Percentiles rank a stretch among this genome's conserved stretches.
These are phyloP conservation scores for Hordeum vulgare DNA, from an alignment of 176 grass and related monocot genomes.

Conservation along the genomic window DNA sequence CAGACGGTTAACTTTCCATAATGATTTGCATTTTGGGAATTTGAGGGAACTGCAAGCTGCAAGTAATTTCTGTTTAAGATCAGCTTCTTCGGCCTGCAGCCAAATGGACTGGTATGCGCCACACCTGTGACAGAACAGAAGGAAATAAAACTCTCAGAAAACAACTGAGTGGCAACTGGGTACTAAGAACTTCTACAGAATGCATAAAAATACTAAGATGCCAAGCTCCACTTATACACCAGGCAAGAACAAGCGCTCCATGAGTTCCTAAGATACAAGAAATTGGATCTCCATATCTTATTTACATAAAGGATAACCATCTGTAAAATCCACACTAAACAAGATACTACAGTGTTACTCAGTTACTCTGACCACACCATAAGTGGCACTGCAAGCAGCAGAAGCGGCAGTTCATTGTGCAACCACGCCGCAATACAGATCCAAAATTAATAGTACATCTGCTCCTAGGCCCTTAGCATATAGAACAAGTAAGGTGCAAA, in stretches of 20 bases:
- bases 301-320: background rate
- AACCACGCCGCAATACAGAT: background rate
- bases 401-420: background rate
- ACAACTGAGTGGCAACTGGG: background rate
- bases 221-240: background rate
- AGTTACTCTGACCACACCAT: background rate
- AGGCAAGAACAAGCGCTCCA: background rate
- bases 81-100: background rate
- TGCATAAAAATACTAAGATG: background rate
- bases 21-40: background rate
- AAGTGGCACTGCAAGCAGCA: background rate
- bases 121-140: slow-evolving; percentile 18
- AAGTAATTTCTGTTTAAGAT: slow-evolving; percentile 6
- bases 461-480: background rate
- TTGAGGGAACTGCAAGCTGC: background rate
- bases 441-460: background rate
- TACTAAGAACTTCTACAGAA: background rate
- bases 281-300: background rate
- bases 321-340: background rate
- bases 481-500: background rate
- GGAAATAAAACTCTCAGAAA: background rate
- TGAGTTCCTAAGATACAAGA: background rate
- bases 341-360: background rate
- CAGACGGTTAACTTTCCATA: slow-evolving; percentile 18
- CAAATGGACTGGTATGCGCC: slow-evolving; percentile 14